Base-by-base conservation (phyloP, 1,284 basidiomycete genomes). In the Boletus semigastroideus region DNA sequence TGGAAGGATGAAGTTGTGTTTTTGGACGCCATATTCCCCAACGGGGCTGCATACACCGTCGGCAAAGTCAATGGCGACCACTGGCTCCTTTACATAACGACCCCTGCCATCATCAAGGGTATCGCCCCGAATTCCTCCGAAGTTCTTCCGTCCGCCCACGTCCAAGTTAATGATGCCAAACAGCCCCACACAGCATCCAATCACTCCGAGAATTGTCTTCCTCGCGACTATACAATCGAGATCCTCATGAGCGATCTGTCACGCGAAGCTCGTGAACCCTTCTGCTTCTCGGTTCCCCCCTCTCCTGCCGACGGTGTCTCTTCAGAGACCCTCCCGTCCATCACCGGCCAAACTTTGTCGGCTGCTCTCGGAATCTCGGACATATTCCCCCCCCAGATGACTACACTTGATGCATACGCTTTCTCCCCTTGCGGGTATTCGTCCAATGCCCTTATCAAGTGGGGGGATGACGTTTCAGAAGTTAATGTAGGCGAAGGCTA, bases 1-100 rank as follows among this genome's bases (percentile, higher is more conserved):
- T 99, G 97, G 97, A 84, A 85, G 60, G 82, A 92, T 55, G 97
- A 99, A 74, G 91, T 98, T 57, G 82, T 86, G 52, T 97, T 88
- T 66, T 80, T 99, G 47, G 96, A 99, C 69, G 82, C 82, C 56
- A 86, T 94, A 59, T 98, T 99, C 71, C 73, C 77, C 47, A 81
- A 86, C 59, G 95, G 95, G 46, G 84, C 93, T 5, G 97, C 95
- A 3, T 99, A 99, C 76, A 97, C 93, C 13, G 89, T 99, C 52
- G 97, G 97, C 53, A 96, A 94, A 69, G 92, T 98, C 74, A 99
- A 99, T 71, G 93, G 96, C 48, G 94, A 98, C 73, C 96, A 99
- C 74, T 99, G 97, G 97, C 74, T 99, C 38, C 84, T 99, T 40
- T 99, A 98, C 76, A 81, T 98, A 58, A 94, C 92, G 10, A 77